A percentile compares a stretch with the other conserved stretches of the same genome.
Conservation (phyloP, 495 filamentous ascomycete species). For the Penicillium roqueforti region DNA sequence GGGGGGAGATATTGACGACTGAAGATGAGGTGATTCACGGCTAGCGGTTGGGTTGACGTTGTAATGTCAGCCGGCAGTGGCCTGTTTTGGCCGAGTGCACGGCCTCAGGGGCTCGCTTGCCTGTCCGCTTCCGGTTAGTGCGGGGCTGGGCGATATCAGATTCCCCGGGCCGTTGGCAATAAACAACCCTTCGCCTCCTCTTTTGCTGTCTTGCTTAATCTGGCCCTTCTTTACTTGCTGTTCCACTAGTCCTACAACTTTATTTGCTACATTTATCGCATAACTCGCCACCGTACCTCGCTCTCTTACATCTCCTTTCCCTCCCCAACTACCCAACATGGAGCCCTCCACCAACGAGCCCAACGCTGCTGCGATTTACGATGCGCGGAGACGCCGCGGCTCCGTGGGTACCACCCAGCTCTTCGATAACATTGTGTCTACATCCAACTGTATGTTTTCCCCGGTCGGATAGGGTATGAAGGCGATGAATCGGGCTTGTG, state of each 20-base stretch:
- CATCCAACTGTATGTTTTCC: slow-evolving; percentile 80
- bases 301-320: background rate
- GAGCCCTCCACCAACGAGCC: slow-evolving; percentile 30
- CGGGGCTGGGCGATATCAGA: slow-evolving; percentile 49
- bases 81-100: slow-evolving; percentile 46
- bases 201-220: background rate
- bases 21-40: slow-evolving; percentile 40
- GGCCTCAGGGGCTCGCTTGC: slow-evolving; percentile 50
- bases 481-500: slow-evolving; percentile 1
- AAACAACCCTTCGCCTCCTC: slow-evolving; percentile 1
- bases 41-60: slow-evolving; percentile 65
- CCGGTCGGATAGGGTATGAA: background rate
- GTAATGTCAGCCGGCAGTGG: slow-evolving; percentile 41
- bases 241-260: background rate
- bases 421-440: slow-evolving; percentile 92
- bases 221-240: background rate
- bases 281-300: background rate
- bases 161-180: slow-evolving; percentile 19
- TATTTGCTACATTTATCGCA: background rate
- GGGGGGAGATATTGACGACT: slow-evolving; percentile 55
- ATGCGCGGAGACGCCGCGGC: slow-evolving; percentile 43
- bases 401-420: slow-evolving; percentile 82
- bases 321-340: slow-evolving; percentile 22
- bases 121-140: slow-evolving; percentile 42
- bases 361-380: slow-evolving; percentile 50